phyloP scores from a whole-genome alignment of 106 monocot genomes.

The Allium cepa region DNA sequence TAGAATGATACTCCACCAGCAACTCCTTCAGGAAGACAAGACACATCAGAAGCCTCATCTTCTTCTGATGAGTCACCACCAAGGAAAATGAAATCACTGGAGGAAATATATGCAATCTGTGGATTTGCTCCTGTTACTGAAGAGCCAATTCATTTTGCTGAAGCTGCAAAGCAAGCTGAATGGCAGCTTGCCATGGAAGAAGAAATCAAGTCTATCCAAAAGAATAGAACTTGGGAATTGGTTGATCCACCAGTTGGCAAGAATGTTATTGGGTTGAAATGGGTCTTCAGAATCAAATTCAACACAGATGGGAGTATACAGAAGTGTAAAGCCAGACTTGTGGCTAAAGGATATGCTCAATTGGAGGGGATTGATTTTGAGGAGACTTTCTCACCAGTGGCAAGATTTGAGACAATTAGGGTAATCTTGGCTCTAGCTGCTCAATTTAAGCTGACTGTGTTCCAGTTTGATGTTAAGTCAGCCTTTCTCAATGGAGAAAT shows the following conservation, averaged over 20 bases:
- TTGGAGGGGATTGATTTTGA: too few relatives aligned
- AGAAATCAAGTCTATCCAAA: too few relatives aligned
- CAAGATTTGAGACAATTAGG: too few relatives aligned
- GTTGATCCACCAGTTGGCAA: not conserved
- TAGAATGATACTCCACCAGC: not conserved
- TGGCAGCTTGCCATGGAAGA: too few relatives aligned
- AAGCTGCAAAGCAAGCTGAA: not conserved
- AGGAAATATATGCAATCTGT: not conserved
- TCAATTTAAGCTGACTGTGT: too few relatives aligned
- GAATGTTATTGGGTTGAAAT: not conserved
- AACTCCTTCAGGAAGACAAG: not conserved
- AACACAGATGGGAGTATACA: not conserved
- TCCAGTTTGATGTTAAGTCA: too few relatives aligned
- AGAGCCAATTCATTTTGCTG: not conserved
- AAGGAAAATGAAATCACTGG: not conserved
- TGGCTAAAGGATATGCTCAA: too few relatives aligned
- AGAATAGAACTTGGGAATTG: too few relatives aligned
- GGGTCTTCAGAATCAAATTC: not conserved
- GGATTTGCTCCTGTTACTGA: not conserved
- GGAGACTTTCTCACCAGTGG: too few relatives aligned
- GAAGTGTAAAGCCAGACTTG: too few relatives aligned
- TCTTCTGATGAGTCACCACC: slow-evolving; percentile 1
- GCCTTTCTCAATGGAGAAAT: too few relatives aligned
- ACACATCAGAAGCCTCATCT: not conserved
- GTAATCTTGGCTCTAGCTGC: too few relatives aligned